Evolutionary conservation across 495 filamentous ascomycete species (phyloP), one percentile per base, ranked within the genome.

Genomic region (Penicillium turbatum): DNA sequence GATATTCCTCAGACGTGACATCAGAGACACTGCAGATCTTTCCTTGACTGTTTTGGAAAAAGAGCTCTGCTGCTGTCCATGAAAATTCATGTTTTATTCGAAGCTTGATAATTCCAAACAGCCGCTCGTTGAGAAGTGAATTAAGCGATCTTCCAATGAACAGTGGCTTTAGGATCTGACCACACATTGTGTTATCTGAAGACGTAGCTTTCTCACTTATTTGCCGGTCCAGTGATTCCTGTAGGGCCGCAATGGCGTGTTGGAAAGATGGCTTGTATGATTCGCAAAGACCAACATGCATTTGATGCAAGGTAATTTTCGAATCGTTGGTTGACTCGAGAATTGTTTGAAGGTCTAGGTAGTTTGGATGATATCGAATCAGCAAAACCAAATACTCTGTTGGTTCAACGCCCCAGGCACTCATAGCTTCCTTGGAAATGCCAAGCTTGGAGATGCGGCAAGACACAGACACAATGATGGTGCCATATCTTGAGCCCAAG

Each of bases 141-240:
- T 88, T 81, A 2, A 96, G 72, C 2, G 90, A 84, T 36, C 76
- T 77, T 13, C 85, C 89, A 51, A 95, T 86, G 61, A 92, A 90
- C 1, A 88, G 63, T 2, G 34, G 72, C 70, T 44, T 72, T 63
- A 56, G 83, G 72, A 1, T 29, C 15, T 38, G 44, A 16, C 53
- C 37, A 36, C 11, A 19, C 26, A 50, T 52, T 26, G 24, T 38
- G 7, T 30, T 40, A 32, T 21, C 24, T n/a, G 24, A 48, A 50
- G 19, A 24, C 0, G 21, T 36, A 9, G 5, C 43, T 26, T 5
- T n/a, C 13, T n/a, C 54, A 32, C 13, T 60, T 17, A 16, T 62
- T 13, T 44, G 42, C 31, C 2, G 24, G 9, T n/a, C n/a, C 8
- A 21, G 27, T 35, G 21, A 13, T 5, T 13, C 43, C 10, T 55